Evolutionary conservation across 495 filamentous ascomycete species (phyloP), one percentile per base, ranked within the genome.

Genomic region (Aspergillus egyptiacus): DNA sequence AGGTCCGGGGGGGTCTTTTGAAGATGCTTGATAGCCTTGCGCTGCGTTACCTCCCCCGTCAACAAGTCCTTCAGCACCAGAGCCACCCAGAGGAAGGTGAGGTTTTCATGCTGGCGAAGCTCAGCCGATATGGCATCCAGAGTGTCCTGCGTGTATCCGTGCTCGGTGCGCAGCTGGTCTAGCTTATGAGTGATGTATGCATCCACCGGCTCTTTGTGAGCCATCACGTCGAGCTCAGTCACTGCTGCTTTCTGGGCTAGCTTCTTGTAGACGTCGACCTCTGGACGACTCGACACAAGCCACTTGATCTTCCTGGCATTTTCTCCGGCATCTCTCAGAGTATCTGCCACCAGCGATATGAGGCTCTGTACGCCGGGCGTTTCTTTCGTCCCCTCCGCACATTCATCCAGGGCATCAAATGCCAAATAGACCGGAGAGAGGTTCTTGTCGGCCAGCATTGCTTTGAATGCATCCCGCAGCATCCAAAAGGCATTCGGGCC

Each of bases 351-450:
- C 22, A 14, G 20, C 1, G 18, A 9, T 5, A 23, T 2, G 3
- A 19, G n/a, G 17, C 6, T 5, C 4, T 35, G 30, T 10, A 33
- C 5, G 9, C 30, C 15, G 25, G 43, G 22, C 19, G n/a, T 47
- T 32, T 18, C 22, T 3, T 19, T 18, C 19, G n/a, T 47, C 19
- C 19, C 22, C 3, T 19, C 28, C 1, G n/a, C 30, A 14, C 44
- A 47, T n/a, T 47, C 44, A 23, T 47, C 44, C 7, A 47, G 11
- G 13, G 44, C 44, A 35, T 47, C 44, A 37, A 47, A 19, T 6
- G 34, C 10, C 14, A 47, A 2, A 20, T 22, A 10, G 1, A 35
- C 18, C 20, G 6, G 44, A 10, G 10, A 14, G 3, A 35, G 1
- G 22, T 33, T 8, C 3, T 11, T n/a, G 15, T 46, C 43, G 17